Evolutionary conservation across 148 eudicot species (phyloP).

Genomic region (Rhododendron simsii): DNA sequence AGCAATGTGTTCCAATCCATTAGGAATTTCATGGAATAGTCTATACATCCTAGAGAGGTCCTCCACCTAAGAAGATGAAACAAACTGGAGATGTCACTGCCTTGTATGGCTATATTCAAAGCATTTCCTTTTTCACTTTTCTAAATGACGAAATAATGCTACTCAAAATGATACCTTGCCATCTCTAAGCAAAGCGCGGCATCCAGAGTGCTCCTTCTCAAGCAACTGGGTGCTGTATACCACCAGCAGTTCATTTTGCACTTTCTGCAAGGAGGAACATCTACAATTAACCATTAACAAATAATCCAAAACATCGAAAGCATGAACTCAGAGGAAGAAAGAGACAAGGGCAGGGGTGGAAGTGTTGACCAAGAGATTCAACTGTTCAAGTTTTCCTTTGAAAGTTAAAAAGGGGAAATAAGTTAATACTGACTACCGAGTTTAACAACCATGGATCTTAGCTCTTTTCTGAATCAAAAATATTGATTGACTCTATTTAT

Average conservation of each 20-base stretch:
- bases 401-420: not conserved
- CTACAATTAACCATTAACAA: not conserved
- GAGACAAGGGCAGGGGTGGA: not conserved
- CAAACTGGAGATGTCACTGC: not conserved
- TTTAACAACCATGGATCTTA: no score
- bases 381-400: not conserved
- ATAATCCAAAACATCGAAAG: not conserved
- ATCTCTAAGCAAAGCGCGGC: conserved; percentile 47
- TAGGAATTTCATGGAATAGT: conserved; percentile 30
- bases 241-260: conserved; percentile 50
- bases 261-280: conserved; percentile 28
- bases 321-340: not conserved
- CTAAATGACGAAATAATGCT: not conserved
- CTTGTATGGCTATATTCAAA: not conserved
- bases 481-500: not conserved
- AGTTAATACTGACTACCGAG: not conserved
- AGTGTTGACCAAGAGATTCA: not conserved
- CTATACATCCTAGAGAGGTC: conserved; percentile 50
- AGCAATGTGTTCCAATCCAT: conserved; percentile 44
- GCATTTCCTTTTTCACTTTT: not conserved
- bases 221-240: conserved; percentile 36
- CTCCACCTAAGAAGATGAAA: conserved; percentile 17
- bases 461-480: no score
- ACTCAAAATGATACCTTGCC: conserved; percentile 39
- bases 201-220: conserved; percentile 26